phyloP scores from a whole-genome alignment of 1,284 basidiomycete species.

The Chiua sp. region DNA sequence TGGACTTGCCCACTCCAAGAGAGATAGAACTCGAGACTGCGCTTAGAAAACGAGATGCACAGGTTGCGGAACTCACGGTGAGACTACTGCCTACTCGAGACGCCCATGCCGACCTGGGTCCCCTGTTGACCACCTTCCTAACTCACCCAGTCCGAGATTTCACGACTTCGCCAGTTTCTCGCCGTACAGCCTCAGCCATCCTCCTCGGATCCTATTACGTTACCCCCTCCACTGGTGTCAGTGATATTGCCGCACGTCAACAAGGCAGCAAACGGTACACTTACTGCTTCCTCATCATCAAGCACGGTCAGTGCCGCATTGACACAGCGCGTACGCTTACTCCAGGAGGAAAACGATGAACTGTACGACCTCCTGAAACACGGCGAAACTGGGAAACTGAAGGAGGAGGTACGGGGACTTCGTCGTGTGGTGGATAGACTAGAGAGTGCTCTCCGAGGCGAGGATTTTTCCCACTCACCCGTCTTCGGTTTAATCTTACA shows the following conservation, averaged over 20 bases:
- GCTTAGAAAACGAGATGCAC: conserved; percentile 71
- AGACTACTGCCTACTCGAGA: conserved; percentile 31
- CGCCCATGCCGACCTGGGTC: conserved; percentile 18
- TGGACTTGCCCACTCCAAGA: conserved; percentile 73
- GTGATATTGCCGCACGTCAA: conserved; percentile 69
- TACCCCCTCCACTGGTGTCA: conserved; percentile 71
- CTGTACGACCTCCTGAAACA: conserved; percentile 71
- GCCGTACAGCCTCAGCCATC: conserved; percentile 57
- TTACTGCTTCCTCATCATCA: conserved; percentile 45
- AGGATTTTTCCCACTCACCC: conserved; percentile 18
- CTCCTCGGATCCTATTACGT: conserved; percentile 61
- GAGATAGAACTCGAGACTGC: conserved; percentile 80
- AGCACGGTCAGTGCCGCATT: conserved; percentile 72
- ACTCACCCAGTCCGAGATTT: conserved; percentile 66
- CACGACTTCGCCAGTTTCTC: conserved; percentile 66
- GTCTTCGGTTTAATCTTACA: conserved; percentile 6
- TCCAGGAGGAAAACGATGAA: conserved; percentile 86
- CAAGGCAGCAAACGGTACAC: conserved; percentile 31
- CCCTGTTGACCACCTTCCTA: conserved; percentile 23
- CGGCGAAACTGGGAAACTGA: conserved; percentile 74
- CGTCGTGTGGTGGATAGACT: conserved; percentile 67
- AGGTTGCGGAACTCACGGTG: conserved; percentile 72
- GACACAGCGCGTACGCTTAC: conserved; percentile 66
- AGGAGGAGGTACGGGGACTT: conserved; percentile 77
- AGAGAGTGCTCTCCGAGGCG: conserved; percentile 76